These are phyloP conservation scores for Rugonectria rugulosa DNA, from an alignment of 2,329 filamentous ascomycete genomes.

Conservation along the genomic window DNA sequence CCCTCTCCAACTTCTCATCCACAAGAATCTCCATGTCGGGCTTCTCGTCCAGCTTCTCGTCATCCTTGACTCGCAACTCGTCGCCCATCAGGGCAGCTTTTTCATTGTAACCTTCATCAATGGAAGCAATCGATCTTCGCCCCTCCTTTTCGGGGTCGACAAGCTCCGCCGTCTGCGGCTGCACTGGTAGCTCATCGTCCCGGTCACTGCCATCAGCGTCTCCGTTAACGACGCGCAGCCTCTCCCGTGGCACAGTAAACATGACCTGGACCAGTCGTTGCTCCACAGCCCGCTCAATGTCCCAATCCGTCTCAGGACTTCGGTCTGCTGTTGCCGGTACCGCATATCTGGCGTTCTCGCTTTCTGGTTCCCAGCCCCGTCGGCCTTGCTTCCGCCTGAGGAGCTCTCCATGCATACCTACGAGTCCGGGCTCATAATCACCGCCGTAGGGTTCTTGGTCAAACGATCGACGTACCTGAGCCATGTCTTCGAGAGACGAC, in stretches of 20 bases:
- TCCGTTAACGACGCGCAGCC: slow-evolving; percentile 87
- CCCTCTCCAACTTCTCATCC: slow-evolving; percentile 1
- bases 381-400: slow-evolving; percentile 63
- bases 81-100: slow-evolving; percentile 16
- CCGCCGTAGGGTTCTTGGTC: slow-evolving; percentile 45
- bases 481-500: slow-evolving; percentile 39
- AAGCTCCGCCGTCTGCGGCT: slow-evolving; percentile 48
- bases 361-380: slow-evolving; percentile 58
- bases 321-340: slow-evolving; percentile 13
- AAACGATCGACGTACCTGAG: slow-evolving; percentile 41
- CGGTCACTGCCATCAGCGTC: slow-evolving; percentile 53
- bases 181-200: slow-evolving; percentile 38
- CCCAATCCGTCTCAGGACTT: slow-evolving; percentile 71
- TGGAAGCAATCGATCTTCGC: slow-evolving; percentile 16
- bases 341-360: slow-evolving; percentile 19
- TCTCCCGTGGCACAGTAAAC: slow-evolving; percentile 91
- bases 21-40: background rate
- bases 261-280: slow-evolving; percentile 80
- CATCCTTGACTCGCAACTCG: slow-evolving; percentile 14
- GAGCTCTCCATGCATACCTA: slow-evolving; percentile 56
- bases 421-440: slow-evolving; percentile 55
- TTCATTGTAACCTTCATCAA: slow-evolving; percentile 20
- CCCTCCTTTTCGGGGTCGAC: slow-evolving; percentile 49
- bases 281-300: slow-evolving; percentile 77
- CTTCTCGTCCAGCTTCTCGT: slow-evolving; percentile 24